Evolutionary conservation across 2,329 filamentous ascomycete species (phyloP).

Genomic region (Fusarium sp.): DNA sequence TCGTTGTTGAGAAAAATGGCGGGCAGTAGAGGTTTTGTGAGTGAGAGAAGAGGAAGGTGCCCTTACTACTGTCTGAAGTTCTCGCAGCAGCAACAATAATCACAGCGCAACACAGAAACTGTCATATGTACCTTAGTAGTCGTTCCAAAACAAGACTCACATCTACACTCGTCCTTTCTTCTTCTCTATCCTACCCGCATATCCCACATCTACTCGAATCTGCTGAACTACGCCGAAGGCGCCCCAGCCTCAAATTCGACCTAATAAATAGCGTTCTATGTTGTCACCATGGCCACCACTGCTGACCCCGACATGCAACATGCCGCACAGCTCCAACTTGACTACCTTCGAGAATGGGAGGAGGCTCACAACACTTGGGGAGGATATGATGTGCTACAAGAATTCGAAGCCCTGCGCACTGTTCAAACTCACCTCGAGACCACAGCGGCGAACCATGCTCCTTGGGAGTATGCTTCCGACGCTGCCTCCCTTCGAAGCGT

Average conservation of each 20-base stretch:
- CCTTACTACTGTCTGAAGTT: too few relatives aligned
- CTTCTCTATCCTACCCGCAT: too few relatives aligned
- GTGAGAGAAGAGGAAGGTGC: constrained; percentile 42
- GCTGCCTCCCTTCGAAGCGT: background rate
- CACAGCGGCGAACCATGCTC: background rate
- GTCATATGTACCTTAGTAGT: too few relatives aligned
- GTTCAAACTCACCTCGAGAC: background rate
- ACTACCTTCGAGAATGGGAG: background rate
- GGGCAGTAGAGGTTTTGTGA: constrained; percentile 48
- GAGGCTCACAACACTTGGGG: background rate
- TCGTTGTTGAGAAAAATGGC: constrained; percentile 56
- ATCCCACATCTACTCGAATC: too few relatives aligned
- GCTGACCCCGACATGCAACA: background rate
- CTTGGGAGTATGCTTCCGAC: background rate
- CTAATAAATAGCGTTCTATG: too few relatives aligned
- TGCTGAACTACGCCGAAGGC: too few relatives aligned
- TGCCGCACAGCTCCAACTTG: background rate
- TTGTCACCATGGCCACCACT: background rate
- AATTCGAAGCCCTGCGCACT: accelerated
- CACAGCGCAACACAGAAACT: too few relatives aligned
- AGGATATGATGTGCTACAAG: accelerated
- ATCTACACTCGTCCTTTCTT: too few relatives aligned
- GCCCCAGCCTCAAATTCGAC: too few relatives aligned
- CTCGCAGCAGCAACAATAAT: too few relatives aligned
- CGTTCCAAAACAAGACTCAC: too few relatives aligned